A percentile compares a stretch with the other conserved stretches of the same genome.
These are phyloP conservation scores for Microdochium nivale DNA, from an alignment of 2,329 filamentous ascomycete genomes.

Conservation along the genomic window DNA sequence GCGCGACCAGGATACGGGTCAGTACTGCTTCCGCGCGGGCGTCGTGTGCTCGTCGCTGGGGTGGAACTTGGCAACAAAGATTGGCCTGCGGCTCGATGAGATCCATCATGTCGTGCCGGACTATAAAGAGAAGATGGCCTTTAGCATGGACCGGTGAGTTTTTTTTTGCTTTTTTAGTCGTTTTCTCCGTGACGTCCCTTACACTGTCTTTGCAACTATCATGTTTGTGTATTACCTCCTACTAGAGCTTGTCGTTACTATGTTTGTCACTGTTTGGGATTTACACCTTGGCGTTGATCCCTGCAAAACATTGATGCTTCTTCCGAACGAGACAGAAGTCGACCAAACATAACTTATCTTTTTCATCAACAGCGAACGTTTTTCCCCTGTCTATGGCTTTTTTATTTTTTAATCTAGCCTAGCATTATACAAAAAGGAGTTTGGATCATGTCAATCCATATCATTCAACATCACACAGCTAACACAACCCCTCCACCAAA, in stretches of 20 bases:
- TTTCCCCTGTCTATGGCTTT: no score
- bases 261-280: no score
- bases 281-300: no score
- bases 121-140: constrained; percentile 80
- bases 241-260: no score
- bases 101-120: constrained; percentile 73
- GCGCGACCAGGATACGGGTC: constrained; percentile 60
- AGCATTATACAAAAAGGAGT: no score
- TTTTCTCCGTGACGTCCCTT: background rate
- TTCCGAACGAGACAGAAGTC: no score
- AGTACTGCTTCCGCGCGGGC: constrained; percentile 68
- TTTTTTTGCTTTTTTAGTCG: background rate
- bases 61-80: constrained; percentile 70
- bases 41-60: constrained; percentile 72
- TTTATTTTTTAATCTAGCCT: no score
- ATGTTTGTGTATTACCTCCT: background rate
- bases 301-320: no score
- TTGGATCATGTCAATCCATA: no score
- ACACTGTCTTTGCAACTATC: background rate
- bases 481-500: background rate
- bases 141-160: constrained; percentile 71
- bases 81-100: constrained; percentile 58
- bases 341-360: no score
- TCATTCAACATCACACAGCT: no score
- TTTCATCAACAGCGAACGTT: no score